Base-by-base conservation (phyloP, 2,329 filamentous ascomycete genomes). In the Ambrosiella xylebori region DNA sequence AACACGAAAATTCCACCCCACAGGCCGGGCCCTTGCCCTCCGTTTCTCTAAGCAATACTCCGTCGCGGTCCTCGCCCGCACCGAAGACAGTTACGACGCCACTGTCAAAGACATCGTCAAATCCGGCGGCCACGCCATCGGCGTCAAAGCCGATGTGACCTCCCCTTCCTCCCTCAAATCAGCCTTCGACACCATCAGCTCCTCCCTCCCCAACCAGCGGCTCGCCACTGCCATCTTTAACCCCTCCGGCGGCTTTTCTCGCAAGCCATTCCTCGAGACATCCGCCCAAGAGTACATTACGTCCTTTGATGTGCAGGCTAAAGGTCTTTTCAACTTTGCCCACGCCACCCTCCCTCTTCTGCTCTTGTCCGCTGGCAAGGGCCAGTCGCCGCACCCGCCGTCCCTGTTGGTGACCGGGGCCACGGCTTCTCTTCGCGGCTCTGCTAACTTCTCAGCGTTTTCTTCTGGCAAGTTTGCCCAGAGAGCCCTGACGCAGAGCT, bases 321-420 rank as follows among this genome's bases (percentile, higher is more conserved):
- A 76, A 40, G 88, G 87, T 11, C 84, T 85, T 36, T 88, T 88
- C 68, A 71, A 83, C 64, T 95, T 95, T 68, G 81, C 86, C 0
- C 82, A 91, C 68, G 74, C 76, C 2, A 73, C 79, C 0, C 71
- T 95, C 0, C 88, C 89, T 0, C 74, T 84, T 1, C 77, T 95
- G 1, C 19, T 56, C n/a, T 7, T 38, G 13, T 75, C 90, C 1
- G 75, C 81, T 19, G 74, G 82, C 0, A 77, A 81, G 0, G 68
- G 69, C 0, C 70, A 72, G 49, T 69, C 77, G 0, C 73, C 77
- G 38, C 70, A 88, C 65, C 86, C 88, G 3, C 88, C 88, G 0
- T 84, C 85, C 0, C 73, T 95, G 17, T 84, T 95, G 65, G 86
- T 94, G 69, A 95, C 89, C 0, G 89, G 89, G 38, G 88, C 89